phyloP scores from a whole-genome alignment of 139 green algal species.

The Spirogloea muscicola region DNA sequence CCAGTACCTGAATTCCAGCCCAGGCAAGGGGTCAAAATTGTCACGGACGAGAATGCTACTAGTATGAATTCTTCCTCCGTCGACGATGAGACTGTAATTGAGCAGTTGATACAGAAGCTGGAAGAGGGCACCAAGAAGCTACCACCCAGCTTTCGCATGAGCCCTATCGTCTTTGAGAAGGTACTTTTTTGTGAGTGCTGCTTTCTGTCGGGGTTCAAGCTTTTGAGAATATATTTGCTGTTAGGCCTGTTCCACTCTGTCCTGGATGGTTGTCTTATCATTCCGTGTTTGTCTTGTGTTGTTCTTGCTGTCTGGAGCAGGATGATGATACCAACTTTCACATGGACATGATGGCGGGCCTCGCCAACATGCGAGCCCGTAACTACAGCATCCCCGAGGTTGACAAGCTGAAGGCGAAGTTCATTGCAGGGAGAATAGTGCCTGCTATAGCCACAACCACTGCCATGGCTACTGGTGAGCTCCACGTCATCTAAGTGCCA shows the following conservation, averaged over 20 bases:
- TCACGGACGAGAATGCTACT: slow-evolving; percentile 94
- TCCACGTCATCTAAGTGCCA: too few relatives aligned
- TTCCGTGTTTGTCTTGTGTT: neutral
- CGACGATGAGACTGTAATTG: slow-evolving; percentile 71
- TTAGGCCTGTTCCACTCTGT: too few relatives aligned
- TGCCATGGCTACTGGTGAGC: slow-evolving; percentile 81
- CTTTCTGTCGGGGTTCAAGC: too few relatives aligned
- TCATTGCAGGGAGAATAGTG: slow-evolving; percentile 97
- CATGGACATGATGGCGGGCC: slow-evolving; percentile 90
- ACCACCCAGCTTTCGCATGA: slow-evolving; percentile 60
- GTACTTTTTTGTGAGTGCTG: too few relatives aligned
- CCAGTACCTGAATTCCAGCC: slow-evolving; percentile 75
- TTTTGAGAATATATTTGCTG: too few relatives aligned
- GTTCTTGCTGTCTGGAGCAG: too few relatives aligned
- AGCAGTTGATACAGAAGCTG: slow-evolving; percentile 61
- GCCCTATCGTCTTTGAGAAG: slow-evolving; percentile 84
- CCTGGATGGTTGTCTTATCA: neutral
- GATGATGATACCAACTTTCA: slow-evolving; percentile 97
- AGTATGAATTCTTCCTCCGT: neutral
- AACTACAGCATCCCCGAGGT: slow-evolving; percentile 84
- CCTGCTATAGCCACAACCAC: slow-evolving; percentile 97
- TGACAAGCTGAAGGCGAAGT: slow-evolving; percentile 92
- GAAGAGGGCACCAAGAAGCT: slow-evolving; percentile 45
- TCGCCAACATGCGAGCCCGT: slow-evolving; percentile 96
- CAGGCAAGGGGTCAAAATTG: slow-evolving; percentile 83